These are phyloP conservation scores for Heimioporus sp. DNA, from an alignment of 768 basidiomycete species.

Conservation along the genomic window DNA sequence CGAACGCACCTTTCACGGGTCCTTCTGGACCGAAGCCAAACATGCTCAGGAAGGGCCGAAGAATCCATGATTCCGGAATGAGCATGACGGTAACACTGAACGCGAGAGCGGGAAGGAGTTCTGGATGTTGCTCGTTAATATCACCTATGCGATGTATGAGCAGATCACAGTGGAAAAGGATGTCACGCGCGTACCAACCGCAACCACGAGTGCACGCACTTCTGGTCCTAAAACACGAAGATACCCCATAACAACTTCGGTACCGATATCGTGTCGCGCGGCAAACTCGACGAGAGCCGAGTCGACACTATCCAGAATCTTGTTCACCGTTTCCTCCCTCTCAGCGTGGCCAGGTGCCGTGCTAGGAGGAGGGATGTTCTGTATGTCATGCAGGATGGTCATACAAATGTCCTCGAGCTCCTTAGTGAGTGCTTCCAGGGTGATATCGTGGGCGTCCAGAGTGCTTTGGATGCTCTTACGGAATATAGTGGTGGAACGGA, in stretches of 20 bases:
- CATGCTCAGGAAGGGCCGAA: slow-evolving; percentile 7
- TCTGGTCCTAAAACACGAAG: slow-evolving; percentile 4
- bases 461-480: slow-evolving; percentile 7
- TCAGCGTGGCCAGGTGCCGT: slow-evolving; percentile 4
- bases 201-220: slow-evolving; percentile 3
- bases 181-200: slow-evolving; percentile 5
- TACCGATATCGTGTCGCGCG: slow-evolving; percentile 4
- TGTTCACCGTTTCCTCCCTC: slow-evolving; percentile 4
- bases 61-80: slow-evolving; percentile 14
- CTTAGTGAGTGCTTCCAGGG: slow-evolving; percentile 2
- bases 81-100: slow-evolving; percentile 5
- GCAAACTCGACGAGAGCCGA: slow-evolving; percentile 3
- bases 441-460: slow-evolving; percentile 4
- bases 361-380: neutral
- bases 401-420: slow-evolving; percentile 15
- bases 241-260: slow-evolving; percentile 2
- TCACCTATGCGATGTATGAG: neutral
- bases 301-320: slow-evolving; percentile 1
- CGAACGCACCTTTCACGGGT: slow-evolving; percentile 10
- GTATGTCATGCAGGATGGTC: neutral
- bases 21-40: slow-evolving; percentile 18
- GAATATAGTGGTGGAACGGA: slow-evolving; percentile 10
- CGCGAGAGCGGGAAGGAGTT: slow-evolving; percentile 2
- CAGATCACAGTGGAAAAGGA: no score
- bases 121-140: slow-evolving; percentile 12